Evolutionary conservation across 1,139 yeast genomes (phyloP).

Genomic region (Hyphopichia khmerensis): DNA sequence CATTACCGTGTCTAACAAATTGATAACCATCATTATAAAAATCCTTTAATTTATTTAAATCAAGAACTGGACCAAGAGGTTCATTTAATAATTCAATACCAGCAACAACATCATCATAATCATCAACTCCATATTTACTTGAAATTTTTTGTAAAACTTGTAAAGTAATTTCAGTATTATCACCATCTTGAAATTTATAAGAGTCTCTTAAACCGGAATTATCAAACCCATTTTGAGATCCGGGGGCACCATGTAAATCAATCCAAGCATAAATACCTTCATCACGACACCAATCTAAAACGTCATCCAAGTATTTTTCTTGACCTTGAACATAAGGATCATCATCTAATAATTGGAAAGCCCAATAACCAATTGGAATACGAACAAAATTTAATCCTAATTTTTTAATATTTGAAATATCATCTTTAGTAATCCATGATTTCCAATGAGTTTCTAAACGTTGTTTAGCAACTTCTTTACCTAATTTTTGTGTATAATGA

Average conservation of each 20-base stretch:
- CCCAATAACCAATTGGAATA: constrained; percentile 97
- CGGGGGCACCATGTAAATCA: constrained; percentile 94
- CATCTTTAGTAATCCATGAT: constrained; percentile 74
- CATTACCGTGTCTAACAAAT: constrained; percentile 36
- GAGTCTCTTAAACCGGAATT: constrained; percentile 84
- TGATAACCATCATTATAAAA: constrained; percentile 60
- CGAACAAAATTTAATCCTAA: constrained; percentile 84
- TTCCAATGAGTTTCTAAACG: constrained; percentile 73
- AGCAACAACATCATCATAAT: constrained; percentile 68
- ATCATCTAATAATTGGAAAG: constrained; percentile 57
- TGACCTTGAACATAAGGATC: constrained; percentile 95
- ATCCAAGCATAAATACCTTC: constrained; percentile 77
- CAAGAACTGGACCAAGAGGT: constrained; percentile 73
- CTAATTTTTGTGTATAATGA: constrained; percentile 62
- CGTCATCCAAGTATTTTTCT: constrained; percentile 65
- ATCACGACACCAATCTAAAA: constrained; percentile 71
- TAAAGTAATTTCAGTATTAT: constrained; percentile 52
- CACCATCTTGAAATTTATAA: constrained; percentile 54
- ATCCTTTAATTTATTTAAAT: constrained; percentile 56
- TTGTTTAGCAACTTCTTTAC: constrained; percentile 53
- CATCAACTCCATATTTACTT: constrained; percentile 63
- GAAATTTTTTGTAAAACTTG: constrained; percentile 46
- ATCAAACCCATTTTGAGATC: constrained; percentile 97
- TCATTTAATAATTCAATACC: constrained; percentile 89
- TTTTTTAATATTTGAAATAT: constrained; percentile 57